Evolutionary conservation across 306 rosid genomes (phyloP).

Genomic region (Vachellia collinsii): DNA sequence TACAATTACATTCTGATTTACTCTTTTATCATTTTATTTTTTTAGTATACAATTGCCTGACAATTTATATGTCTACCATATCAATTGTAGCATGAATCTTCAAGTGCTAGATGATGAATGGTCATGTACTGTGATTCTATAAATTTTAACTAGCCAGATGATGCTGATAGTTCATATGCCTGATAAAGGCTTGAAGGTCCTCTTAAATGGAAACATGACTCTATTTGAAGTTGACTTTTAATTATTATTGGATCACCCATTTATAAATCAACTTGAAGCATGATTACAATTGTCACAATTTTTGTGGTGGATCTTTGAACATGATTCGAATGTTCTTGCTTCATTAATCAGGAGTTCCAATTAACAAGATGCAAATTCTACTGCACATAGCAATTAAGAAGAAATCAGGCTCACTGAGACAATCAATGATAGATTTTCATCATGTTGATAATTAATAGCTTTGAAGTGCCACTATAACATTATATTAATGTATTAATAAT

Average conservation of each 20-base stretch:
- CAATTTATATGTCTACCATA: no score
- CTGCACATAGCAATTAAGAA: background rate
- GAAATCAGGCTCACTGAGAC: background rate
- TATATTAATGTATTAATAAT: background rate
- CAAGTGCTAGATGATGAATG: background rate
- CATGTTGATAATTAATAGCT: background rate
- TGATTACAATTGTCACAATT: background rate
- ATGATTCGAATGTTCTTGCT: background rate
- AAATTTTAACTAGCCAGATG: background rate
- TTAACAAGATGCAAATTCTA: background rate
- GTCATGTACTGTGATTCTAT: background rate
- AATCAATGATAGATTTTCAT: background rate
- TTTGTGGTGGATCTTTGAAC: background rate
- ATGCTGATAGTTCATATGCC: background rate
- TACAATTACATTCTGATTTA: no score
- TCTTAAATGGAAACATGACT: background rate
- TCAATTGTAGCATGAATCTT: background rate
- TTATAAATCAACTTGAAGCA: background rate
- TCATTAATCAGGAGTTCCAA: background rate
- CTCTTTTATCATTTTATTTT: no score
- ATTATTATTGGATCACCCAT: background rate
- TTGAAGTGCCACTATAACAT: background rate
- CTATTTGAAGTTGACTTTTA: conserved; percentile 3
- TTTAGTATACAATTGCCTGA: no score
- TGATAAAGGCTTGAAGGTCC: background rate